Evolutionary conservation across 352 stramenopile genomes (phyloP).

Genomic region (Pseudoperonospora humuli): DNA sequence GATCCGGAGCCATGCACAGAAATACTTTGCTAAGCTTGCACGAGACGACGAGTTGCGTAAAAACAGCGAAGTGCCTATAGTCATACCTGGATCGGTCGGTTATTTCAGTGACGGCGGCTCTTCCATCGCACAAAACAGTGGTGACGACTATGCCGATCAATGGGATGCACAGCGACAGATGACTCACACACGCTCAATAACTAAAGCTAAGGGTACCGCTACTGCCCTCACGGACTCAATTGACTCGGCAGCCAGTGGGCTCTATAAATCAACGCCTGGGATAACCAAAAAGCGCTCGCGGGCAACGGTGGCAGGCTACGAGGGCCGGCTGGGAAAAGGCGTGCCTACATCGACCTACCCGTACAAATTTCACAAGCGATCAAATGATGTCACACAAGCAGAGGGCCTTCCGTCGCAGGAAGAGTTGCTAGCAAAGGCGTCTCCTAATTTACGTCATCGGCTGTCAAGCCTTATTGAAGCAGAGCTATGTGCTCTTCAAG

Average conservation of each 20-base stretch:
- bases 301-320: constrained; percentile 5
- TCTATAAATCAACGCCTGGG: constrained; percentile 11
- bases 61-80: constrained; percentile 23
- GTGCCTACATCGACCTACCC: constrained; percentile 4
- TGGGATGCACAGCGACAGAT: constrained; percentile 15
- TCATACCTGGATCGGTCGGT: constrained; percentile 14
- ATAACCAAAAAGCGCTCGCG: constrained; percentile 31
- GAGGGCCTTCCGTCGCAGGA: constrained; percentile 58
- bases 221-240: constrained; percentile 17
- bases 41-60: constrained; percentile 67
- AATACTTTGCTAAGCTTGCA: constrained; percentile 83
- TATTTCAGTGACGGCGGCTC: constrained; percentile 67
- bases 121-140: constrained; percentile 46
- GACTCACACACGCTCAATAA: not conserved
- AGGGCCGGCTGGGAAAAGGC: constrained; percentile 3
- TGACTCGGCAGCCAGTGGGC: constrained; percentile 4
- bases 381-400: constrained; percentile 18
- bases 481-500: constrained; percentile 72
- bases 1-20: constrained; percentile 80
- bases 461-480: constrained; percentile 70
- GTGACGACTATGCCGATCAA: constrained; percentile 36
- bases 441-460: constrained; percentile 56
- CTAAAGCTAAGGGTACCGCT: constrained; percentile 17
- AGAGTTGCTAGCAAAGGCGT: constrained; percentile 65
- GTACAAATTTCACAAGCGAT: constrained; percentile 22